Evolutionary conservation across 257 asterid genomes (phyloP).

Genomic region (Jacaranda copaia): DNA sequence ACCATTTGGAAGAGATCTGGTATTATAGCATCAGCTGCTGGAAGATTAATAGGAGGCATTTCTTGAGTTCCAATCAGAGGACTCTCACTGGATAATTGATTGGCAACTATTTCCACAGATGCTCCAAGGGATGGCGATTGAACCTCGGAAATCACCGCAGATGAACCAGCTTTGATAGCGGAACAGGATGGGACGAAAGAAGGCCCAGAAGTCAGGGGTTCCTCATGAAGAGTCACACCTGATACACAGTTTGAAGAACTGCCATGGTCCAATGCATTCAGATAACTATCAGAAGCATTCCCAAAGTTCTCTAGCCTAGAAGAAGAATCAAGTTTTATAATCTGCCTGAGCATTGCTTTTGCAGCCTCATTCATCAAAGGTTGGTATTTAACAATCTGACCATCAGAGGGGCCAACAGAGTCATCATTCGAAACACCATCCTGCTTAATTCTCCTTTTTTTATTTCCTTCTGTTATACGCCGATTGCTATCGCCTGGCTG

Average conservation of each 20-base stretch:
- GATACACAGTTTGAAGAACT: slow-evolving; percentile 47
- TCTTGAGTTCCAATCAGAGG: slow-evolving; percentile 44
- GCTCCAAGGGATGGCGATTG: slow-evolving; percentile 44
- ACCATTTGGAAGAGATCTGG: slow-evolving; percentile 52
- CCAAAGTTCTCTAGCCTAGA: slow-evolving; percentile 55
- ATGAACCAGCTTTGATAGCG: slow-evolving; percentile 32
- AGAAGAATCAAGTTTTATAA: slow-evolving; percentile 60
- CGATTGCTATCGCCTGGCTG: slow-evolving; percentile 69
- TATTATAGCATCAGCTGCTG: slow-evolving; percentile 48
- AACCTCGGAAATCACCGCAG: slow-evolving; percentile 43
- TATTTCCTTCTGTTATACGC: slow-evolving; percentile 65
- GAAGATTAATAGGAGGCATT: slow-evolving; percentile 42
- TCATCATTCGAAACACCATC: slow-evolving; percentile 47
- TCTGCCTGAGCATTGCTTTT: slow-evolving; percentile 64
- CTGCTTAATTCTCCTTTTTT: slow-evolving; percentile 71
- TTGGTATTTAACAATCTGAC: slow-evolving; percentile 74
- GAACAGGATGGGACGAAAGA: slow-evolving; percentile 43
- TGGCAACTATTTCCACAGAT: slow-evolving; percentile 39
- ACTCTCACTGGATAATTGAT: slow-evolving; percentile 30
- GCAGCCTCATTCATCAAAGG: slow-evolving; percentile 79
- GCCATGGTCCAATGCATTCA: slow-evolving; percentile 47
- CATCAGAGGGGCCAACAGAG: slow-evolving; percentile 50
- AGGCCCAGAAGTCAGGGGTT: slow-evolving; percentile 48
- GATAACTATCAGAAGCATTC: slow-evolving; percentile 46
- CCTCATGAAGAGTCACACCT: slow-evolving; percentile 71